Evolutionary conservation across 768 basidiomycete species (phyloP), one percentile per base, ranked within the genome.

Genomic region (Podaxis sp.): DNA sequence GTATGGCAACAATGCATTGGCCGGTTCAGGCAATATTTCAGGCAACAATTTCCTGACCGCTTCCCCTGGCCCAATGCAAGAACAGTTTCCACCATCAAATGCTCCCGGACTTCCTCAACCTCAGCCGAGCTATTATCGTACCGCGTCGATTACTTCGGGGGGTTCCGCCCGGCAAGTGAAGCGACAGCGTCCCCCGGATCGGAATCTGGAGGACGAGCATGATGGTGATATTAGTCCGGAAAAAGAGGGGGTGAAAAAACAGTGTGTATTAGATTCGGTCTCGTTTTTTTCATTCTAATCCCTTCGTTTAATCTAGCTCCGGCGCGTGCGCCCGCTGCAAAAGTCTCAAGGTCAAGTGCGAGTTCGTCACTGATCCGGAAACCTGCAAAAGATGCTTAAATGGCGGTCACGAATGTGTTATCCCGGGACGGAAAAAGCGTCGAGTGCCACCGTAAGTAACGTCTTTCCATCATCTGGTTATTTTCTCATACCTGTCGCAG

Each of bases 361-460:
- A 92, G 73, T 89, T 90, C 73, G 84, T 79, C 71, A 83, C 83
- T 13, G 87, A 89, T 55, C 84, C 80, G 13, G 89, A 92, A 68
- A 85, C 85, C 2, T 93, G 91, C 74, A 90, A 85, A 70, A 86
- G 91, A 11, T 93, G 91, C 68, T 73, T 83, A 59, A 84, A 84
- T 64, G 88, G 87, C 9, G 84, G 83, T 5, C 86, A 90, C 61
- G 88, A 90, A 57, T 93, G 91, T 67, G 75, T 87, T 46, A 90
- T 89, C 55, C 91, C 91, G n/a, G 91, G 90, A n/a, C 82, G 89
- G 65, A 93, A 91, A 74, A 89, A 90, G 69, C 87, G 91, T 61
- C 80, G 87, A 52, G 82, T 87, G 4, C 91, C 92, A 57, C 92
- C 89, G 91, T 93, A 74, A 72, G 88, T 76, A 24, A 22, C 49